A percentile compares a stretch with the other conserved stretches of the same genome.
Evolutionary conservation across 106 monocot genomes (phyloP).

Genomic region (Dioscorea zingiberensis): DNA sequence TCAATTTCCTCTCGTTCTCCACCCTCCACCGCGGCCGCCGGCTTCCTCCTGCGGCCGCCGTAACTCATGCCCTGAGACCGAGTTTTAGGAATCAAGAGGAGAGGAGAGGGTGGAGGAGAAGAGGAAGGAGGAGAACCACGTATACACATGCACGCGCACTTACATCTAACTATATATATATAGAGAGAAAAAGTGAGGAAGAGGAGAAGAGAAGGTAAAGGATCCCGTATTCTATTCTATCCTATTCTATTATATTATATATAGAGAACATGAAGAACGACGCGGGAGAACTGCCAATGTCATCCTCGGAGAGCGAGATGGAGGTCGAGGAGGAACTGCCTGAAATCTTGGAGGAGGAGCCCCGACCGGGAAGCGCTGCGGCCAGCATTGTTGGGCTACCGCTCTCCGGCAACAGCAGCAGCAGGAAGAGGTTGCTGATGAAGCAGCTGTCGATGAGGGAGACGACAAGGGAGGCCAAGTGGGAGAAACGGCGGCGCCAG

Average conservation of each 20-base stretch:
- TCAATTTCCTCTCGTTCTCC: neutral
- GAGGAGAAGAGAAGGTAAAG: neutral
- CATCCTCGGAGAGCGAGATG: conserved; percentile 8
- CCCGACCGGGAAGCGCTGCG: neutral
- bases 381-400: neutral
- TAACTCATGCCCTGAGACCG: neutral
- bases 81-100: neutral
- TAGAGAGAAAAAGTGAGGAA: no score
- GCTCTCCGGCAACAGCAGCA: neutral
- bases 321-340: conserved; percentile 6
- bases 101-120: neutral
- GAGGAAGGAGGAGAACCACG: neutral
- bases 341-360: neutral
- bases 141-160: no score
- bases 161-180: no score
- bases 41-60: neutral
- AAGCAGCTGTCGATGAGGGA: conserved; percentile 80
- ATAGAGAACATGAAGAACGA: neutral
- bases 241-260: neutral
- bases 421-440: conserved; percentile 28
- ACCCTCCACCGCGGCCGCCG: neutral
- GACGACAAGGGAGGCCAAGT: conserved; percentile 57
- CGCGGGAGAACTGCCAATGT: neutral
- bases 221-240: neutral
- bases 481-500: conserved; percentile 56